These are phyloP conservation scores for Rhodotorula sp. DNA, from an alignment of 1,284 basidiomycete genomes.

Conservation along the genomic window DNA sequence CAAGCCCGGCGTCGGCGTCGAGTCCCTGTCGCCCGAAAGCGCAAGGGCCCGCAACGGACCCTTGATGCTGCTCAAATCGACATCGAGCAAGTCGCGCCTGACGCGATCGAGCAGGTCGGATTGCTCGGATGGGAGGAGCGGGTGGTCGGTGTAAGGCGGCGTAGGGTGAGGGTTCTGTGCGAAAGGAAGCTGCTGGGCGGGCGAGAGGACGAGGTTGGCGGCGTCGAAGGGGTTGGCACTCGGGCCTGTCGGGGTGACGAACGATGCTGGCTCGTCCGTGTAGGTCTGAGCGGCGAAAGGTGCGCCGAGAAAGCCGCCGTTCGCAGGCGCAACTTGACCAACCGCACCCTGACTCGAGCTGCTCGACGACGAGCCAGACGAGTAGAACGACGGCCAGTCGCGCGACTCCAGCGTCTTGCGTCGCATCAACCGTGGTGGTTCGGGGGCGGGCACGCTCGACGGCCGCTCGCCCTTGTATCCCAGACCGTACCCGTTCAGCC, in stretches of 20 bases:
- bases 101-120: constrained; percentile 37
- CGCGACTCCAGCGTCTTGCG: constrained; percentile 29
- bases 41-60: constrained; percentile 37
- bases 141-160: constrained; percentile 32
- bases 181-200: neutral
- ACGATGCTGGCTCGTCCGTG: constrained; percentile 15
- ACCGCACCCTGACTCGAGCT: neutral
- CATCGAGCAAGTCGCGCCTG: constrained; percentile 27
- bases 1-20: constrained; percentile 13
- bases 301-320: neutral
- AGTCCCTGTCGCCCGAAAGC: constrained; percentile 13
- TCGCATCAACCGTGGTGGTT: constrained; percentile 16
- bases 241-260: neutral
- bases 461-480: constrained; percentile 14
- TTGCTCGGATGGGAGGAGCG: constrained; percentile 32
- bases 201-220: constrained; percentile 16
- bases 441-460: constrained; percentile 15
- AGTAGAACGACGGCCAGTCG: constrained; percentile 30
- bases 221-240: constrained; percentile 13
- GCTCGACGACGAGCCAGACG: constrained; percentile 12
- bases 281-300: neutral
- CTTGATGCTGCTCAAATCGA: constrained; percentile 33
- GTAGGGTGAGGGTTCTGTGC: neutral
- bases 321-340: neutral
- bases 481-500: no score